Conservation (phyloP, 306 rosid genomes). For the Pyrus bretschneideri region DNA sequence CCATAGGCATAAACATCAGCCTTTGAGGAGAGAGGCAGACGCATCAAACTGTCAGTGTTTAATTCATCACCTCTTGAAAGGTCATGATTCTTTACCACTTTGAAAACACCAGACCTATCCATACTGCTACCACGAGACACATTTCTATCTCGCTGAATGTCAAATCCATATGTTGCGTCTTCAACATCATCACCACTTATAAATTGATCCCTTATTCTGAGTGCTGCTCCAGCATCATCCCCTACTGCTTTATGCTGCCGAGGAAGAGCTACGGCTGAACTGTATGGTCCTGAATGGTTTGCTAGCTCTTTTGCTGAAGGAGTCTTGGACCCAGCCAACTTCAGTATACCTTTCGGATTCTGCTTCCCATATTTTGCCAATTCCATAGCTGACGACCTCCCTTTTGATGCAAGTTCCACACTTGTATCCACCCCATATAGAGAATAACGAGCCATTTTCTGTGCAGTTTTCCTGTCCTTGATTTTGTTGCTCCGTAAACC, state of each 20-base stretch:
- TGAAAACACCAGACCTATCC: conserved; percentile 49
- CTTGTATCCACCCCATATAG: conserved; percentile 43
- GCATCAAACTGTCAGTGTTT: conserved; percentile 41
- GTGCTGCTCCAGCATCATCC: conserved; percentile 44
- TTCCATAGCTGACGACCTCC: conserved; percentile 29
- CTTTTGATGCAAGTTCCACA: conserved; percentile 38
- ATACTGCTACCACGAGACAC: conserved; percentile 24
- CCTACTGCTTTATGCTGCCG: conserved; percentile 40
- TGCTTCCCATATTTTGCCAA: conserved; percentile 51
- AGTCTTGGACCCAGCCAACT: conserved; percentile 57
- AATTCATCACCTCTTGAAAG: conserved; percentile 46
- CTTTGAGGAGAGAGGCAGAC: conserved; percentile 53
- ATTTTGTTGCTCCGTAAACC: conserved; percentile 44
- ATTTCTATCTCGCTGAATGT: conserved; percentile 41
- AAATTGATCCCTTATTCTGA: conserved; percentile 50
- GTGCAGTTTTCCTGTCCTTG: conserved; percentile 50
- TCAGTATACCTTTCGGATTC: conserved; percentile 70
- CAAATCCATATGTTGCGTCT: conserved; percentile 45
- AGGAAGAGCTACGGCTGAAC: conserved; percentile 46
- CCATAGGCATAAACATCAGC: conserved; percentile 43
- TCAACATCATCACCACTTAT: conserved; percentile 44
- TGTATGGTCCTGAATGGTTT: conserved; percentile 40
- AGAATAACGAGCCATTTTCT: conserved; percentile 39
- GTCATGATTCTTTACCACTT: conserved; percentile 57
- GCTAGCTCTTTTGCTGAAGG: conserved; percentile 39